phyloP scores from a whole-genome alignment of 805 yeast genomes.

The Candida vartiovaarae region DNA sequence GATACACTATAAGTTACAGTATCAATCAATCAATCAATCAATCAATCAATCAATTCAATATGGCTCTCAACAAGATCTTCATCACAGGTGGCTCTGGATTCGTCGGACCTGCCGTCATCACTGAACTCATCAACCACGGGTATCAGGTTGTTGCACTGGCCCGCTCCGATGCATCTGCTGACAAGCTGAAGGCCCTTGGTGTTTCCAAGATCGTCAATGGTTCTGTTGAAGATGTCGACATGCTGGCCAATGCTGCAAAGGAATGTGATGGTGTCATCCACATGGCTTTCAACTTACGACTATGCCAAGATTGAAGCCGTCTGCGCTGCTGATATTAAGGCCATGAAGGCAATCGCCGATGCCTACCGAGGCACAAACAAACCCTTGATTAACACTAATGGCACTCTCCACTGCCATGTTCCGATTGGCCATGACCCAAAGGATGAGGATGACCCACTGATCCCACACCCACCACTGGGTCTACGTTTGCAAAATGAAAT shows the following conservation, averaged over 20 bases:
- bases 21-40: too few relatives aligned
- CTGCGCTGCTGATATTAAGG: slow-evolving; percentile 21
- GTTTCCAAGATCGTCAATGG: slow-evolving; percentile 24
- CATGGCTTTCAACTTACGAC: slow-evolving; percentile 30
- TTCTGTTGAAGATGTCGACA: slow-evolving; percentile 23
- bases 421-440: slow-evolving; percentile 6
- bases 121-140: slow-evolving; percentile 20
- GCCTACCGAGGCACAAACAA: slow-evolving; percentile 26
- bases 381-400: slow-evolving; percentile 23
- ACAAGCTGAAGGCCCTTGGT: slow-evolving; percentile 21
- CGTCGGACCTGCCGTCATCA: slow-evolving; percentile 23
- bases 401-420: slow-evolving; percentile 10
- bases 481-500: slow-evolving; percentile 14
- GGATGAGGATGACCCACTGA: slow-evolving; percentile 3
- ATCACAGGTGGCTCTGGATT: slow-evolving; percentile 33
- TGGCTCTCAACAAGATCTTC: slow-evolving; percentile 21
- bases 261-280: slow-evolving; percentile 33
- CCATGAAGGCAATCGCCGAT: slow-evolving; percentile 24
- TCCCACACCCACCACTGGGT: neutral
- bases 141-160: slow-evolving; percentile 26
- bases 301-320: slow-evolving; percentile 16
- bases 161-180: slow-evolving; percentile 26
- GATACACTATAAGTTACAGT: too few relatives aligned
- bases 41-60: too few relatives aligned
- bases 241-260: slow-evolving; percentile 22